These are phyloP conservation scores for Trichophaea hybrida DNA, from an alignment of 2,329 filamentous ascomycete species.

Conservation along the genomic window DNA sequence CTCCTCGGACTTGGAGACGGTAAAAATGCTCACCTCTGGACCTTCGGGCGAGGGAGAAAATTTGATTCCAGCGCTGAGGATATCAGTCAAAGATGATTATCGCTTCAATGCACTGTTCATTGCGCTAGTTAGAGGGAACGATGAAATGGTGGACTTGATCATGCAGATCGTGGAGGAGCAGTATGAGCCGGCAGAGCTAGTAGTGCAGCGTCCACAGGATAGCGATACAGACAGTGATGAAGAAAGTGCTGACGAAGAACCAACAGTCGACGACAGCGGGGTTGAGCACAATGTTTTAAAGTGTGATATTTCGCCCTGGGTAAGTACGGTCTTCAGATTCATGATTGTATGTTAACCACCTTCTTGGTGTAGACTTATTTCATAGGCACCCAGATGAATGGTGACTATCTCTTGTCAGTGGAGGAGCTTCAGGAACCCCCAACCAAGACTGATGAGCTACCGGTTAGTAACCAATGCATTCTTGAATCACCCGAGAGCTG, in stretches of 20 bases:
- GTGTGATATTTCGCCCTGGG: conserved; percentile 43
- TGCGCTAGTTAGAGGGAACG: conserved; percentile 13
- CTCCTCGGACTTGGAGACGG: conserved; percentile 33
- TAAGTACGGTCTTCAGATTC: conserved; percentile 29
- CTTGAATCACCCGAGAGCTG: background rate
- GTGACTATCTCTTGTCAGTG: background rate
- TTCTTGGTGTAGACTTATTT: background rate
- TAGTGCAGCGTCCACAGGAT: conserved; percentile 4
- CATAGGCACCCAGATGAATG: background rate
- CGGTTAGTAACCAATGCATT: too few relatives aligned
- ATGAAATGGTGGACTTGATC: conserved; percentile 26
- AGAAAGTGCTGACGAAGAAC: conserved; percentile 23
- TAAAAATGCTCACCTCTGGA: conserved; percentile 53
- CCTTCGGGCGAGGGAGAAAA: conserved; percentile 35
- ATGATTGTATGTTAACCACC: background rate
- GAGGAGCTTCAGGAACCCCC: background rate
- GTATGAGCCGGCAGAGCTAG: conserved; percentile 18
- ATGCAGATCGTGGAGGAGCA: conserved; percentile 14
- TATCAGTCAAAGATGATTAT: conserved; percentile 43
- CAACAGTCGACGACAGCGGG: conserved; percentile 54
- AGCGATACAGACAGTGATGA: conserved; percentile 8
- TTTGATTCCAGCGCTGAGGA: conserved; percentile 46
- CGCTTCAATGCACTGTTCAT: conserved; percentile 27
- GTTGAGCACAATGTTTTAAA: conserved; percentile 64
- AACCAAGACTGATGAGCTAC: background rate